These are phyloP conservation scores for Ilex aquifolium DNA, from an alignment of 257 asterid species.

Conservation along the genomic window DNA sequence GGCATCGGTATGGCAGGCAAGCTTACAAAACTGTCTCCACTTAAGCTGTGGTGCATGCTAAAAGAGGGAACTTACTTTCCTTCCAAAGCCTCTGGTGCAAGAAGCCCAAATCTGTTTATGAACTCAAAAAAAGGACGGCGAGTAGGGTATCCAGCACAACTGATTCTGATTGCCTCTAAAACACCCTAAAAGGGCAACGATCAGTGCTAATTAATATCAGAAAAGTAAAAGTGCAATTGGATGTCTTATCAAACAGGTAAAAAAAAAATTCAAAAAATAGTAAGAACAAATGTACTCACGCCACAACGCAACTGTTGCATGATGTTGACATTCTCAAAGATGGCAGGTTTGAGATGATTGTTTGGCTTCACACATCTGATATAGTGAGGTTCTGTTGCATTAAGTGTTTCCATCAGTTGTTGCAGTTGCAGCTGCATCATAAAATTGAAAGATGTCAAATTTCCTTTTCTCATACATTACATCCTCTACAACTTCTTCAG, in stretches of 20 bases:
- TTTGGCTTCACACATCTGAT: conserved; percentile 97
- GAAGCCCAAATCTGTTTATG: conserved; percentile 91
- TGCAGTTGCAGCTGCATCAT: conserved; percentile 87
- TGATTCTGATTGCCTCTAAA: conserved; percentile 94
- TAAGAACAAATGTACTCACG: conserved; percentile 47
- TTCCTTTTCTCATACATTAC: neutral
- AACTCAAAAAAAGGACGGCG: conserved; percentile 95
- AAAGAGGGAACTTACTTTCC: conserved; percentile 51
- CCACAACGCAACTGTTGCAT: conserved; percentile 97
- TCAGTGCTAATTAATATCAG: conserved; percentile 24
- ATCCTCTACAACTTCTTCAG: conserved; percentile 10
- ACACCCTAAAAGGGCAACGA: conserved; percentile 72
- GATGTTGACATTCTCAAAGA: conserved; percentile 83
- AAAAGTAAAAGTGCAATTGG: conserved; percentile 6
- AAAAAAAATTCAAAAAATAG: conserved; percentile 7
- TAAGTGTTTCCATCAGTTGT: conserved; percentile 86
- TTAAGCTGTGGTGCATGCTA: conserved; percentile 17
- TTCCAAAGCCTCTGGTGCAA: conserved; percentile 81
- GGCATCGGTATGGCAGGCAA: conserved; percentile 11
- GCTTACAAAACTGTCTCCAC: conserved; percentile 6
- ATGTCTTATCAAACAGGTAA: conserved; percentile 2
- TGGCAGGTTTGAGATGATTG: conserved; percentile 88
- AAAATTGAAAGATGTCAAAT: conserved; percentile 18
- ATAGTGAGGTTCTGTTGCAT: conserved; percentile 95
- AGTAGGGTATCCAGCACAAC: conserved; percentile 98